A percentile compares a stretch with the other conserved stretches of the same genome.
These are phyloP conservation scores for Lentinula raphanica DNA, from an alignment of 768 basidiomycete genomes.

Conservation along the genomic window DNA sequence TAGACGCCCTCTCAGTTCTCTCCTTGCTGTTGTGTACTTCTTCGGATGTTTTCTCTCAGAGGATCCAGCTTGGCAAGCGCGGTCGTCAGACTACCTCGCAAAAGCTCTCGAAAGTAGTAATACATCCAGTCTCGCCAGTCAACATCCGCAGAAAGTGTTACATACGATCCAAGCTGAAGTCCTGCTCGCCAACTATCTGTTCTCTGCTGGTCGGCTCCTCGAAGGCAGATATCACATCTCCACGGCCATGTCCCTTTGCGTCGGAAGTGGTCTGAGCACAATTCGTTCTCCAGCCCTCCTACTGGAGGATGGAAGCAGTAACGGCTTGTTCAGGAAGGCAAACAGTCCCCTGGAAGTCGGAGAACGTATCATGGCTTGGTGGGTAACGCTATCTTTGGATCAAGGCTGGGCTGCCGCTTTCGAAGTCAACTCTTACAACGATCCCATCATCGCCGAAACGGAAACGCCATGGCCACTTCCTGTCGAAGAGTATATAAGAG, in stretches of 20 bases:
- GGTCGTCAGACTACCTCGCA: constrained; percentile 30
- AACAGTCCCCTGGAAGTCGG: constrained; percentile 29
- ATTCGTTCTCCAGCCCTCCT: constrained; percentile 24
- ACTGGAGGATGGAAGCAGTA: constrained; percentile 17
- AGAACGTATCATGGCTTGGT: constrained; percentile 31
- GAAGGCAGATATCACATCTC: constrained; percentile 41
- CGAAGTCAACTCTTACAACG: constrained; percentile 4
- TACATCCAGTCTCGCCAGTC: constrained; percentile 30
- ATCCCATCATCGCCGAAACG: constrained; percentile 8
- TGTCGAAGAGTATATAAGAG: constrained; percentile 29
- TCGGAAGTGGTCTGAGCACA: constrained; percentile 34
- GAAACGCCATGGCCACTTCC: constrained; percentile 37
- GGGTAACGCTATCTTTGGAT: constrained; percentile 31
- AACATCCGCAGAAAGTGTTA: constrained; percentile 37
- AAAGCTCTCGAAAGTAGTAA: constrained; percentile 34
- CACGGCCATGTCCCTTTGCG: constrained; percentile 27
- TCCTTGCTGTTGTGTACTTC: constrained; percentile 35
- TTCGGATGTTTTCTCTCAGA: constrained; percentile 29
- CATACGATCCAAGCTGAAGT: constrained; percentile 51
- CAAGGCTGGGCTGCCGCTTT: constrained; percentile 35
- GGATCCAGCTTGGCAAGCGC: constrained; percentile 19
- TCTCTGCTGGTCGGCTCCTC: constrained; percentile 41
- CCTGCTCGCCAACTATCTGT: constrained; percentile 52
- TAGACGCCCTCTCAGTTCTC: constrained; percentile 31
- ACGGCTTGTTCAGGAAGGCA: constrained; percentile 23